Conservation (phyloP, 768 basidiomycete genomes). For the Suillus clintonianus region DNA sequence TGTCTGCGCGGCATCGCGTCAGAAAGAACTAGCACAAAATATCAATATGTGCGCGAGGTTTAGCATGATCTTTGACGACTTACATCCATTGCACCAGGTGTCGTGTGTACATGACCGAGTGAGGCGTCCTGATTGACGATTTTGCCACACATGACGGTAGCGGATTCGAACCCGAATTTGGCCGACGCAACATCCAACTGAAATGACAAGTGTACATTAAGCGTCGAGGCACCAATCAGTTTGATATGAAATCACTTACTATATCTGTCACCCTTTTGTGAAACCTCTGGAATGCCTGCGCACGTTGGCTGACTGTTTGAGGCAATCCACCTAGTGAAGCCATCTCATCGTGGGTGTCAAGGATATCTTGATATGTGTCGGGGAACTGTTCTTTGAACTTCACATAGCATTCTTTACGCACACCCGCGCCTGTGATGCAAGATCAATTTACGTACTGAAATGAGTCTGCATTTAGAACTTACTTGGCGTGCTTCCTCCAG, state of each 20-base stretch:
- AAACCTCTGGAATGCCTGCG: not conserved
- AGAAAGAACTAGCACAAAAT: constrained; percentile 1
- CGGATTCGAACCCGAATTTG: no score
- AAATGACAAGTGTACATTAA: no score
- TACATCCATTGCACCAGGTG: not conserved
- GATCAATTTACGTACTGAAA: no score
- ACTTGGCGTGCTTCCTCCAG: not conserved
- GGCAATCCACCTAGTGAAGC: not conserved
- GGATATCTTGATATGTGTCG: no score
- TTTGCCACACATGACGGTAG: constrained; percentile 12
- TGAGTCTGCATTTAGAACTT: not conserved
- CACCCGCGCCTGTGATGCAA: no score
- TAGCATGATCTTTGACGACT: no score
- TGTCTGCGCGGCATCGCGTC: not conserved
- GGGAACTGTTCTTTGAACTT: no score
- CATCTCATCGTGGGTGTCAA: not conserved
- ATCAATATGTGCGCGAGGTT: not conserved
- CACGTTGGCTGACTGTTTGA: constrained; percentile 1
- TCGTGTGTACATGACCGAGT: not conserved
- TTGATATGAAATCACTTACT: no score
- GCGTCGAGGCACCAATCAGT: no score
- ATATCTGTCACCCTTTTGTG: no score
- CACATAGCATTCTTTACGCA: no score
- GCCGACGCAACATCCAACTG: no score
- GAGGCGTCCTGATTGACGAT: constrained; percentile 7